A percentile compares a stretch with the other conserved stretches of the same genome.
These are phyloP conservation scores for Pichia sp. DNA, from an alignment of 1,139 yeast species.

Conservation along the genomic window DNA sequence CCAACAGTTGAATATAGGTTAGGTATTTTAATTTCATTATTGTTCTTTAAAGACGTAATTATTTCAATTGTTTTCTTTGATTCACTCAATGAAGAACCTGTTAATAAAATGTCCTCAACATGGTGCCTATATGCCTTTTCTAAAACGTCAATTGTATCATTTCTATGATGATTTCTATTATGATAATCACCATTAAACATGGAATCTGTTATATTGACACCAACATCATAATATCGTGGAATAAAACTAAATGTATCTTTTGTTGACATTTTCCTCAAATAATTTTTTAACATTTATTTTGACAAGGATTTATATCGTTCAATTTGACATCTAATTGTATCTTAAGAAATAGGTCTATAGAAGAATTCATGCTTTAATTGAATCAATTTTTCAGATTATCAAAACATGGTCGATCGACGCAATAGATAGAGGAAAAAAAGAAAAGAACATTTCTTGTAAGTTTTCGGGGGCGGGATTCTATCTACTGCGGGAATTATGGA, in stretches of 20 bases:
- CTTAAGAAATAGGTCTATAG: no score
- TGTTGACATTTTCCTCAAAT: background rate
- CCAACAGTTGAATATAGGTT: slow-evolving; percentile 70
- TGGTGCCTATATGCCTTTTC: slow-evolving; percentile 59
- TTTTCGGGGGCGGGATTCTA: no score
- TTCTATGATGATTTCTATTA: slow-evolving; percentile 55
- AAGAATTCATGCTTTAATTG: no score
- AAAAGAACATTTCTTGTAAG: no score
- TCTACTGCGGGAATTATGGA: no score
- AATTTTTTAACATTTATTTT: background rate
- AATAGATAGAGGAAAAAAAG: no score
- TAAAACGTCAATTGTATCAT: slow-evolving; percentile 61
- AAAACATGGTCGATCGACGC: no score
- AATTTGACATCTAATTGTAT: no score
- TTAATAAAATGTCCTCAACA: slow-evolving; percentile 67
- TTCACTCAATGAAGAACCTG: slow-evolving; percentile 75
- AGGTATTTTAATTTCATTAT: slow-evolving; percentile 20
- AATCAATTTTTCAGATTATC: no score
- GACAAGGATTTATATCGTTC: no score
- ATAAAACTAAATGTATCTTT: no score
- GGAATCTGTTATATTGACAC: slow-evolving; percentile 76
- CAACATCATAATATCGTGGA: slow-evolving; percentile 29
- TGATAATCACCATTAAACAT: slow-evolving; percentile 83
- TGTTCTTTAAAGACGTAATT: slow-evolving; percentile 36
- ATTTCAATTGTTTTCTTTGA: slow-evolving; percentile 44